phyloP scores from a whole-genome alignment of 2,329 filamentous ascomycete species.

The Beauveria caledonica region DNA sequence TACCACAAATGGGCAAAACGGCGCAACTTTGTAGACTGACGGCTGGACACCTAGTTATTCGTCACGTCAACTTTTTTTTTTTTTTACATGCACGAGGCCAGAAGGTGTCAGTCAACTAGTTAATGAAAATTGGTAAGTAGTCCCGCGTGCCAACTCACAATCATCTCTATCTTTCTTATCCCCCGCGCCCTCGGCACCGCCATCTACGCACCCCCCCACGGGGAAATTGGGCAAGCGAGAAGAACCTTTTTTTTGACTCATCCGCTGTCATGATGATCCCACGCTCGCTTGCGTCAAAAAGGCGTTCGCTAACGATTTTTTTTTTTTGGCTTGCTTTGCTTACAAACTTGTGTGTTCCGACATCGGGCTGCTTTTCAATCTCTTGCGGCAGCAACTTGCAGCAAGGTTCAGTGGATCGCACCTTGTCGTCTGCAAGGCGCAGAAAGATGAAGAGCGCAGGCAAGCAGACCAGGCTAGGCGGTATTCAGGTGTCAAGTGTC shows the following conservation, averaged over 20 bases:
- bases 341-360: not conserved
- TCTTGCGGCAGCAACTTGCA: no score
- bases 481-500: not conserved
- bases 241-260: not conserved
- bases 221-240: not conserved
- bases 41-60: no score
- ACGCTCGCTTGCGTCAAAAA: not conserved
- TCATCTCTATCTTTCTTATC: not conserved
- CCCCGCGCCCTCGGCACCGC: not conserved
- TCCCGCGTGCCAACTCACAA: no score
- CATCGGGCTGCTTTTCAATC: not conserved
- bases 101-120: no score
- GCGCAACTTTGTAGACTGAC: not conserved
- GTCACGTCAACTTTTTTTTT: no score
- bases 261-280: not conserved
- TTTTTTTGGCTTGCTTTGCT: not conserved
- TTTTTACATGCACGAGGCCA: no score
- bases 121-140: no score
- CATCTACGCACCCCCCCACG: not conserved
- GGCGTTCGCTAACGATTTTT: no score
- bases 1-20: not conserved
- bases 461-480: not conserved
- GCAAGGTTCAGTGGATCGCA: not conserved
- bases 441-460: not conserved
- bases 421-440: conserved; percentile 1